phyloP scores from a whole-genome alignment of 2,329 filamentous ascomycete genomes.

The Apiospora marii region DNA sequence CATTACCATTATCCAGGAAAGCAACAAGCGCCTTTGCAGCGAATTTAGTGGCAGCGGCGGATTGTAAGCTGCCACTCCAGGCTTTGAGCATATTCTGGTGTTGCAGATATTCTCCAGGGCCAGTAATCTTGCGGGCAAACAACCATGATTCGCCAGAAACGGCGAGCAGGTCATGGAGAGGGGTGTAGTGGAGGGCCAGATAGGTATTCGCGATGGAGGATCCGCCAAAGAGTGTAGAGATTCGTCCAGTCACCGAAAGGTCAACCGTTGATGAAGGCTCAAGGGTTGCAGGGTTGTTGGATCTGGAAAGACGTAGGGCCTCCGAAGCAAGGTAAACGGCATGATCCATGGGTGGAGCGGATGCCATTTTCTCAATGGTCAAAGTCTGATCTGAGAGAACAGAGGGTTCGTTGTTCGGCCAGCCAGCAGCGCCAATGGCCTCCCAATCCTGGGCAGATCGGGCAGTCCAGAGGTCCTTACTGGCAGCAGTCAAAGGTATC shows the following conservation, averaged over 20 bases:
- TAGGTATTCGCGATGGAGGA: constrained; percentile 60
- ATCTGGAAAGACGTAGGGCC: constrained; percentile 38
- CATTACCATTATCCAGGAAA: constrained; percentile 47
- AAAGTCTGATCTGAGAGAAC: constrained; percentile 43
- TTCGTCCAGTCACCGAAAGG: constrained; percentile 37
- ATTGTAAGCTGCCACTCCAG: constrained; percentile 45
- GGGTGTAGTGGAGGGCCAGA: constrained; percentile 64
- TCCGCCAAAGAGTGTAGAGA: constrained; percentile 52
- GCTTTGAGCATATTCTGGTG: constrained; percentile 55
- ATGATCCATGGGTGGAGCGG: constrained; percentile 38
- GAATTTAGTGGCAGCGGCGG: constrained; percentile 54
- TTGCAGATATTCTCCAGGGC: constrained; percentile 52
- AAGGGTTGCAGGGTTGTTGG: constrained; percentile 31
- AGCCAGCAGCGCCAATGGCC: constrained; percentile 38
- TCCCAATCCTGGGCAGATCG: constrained; percentile 56
- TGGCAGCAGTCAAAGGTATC: constrained; percentile 57
- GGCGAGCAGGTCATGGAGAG: constrained; percentile 64
- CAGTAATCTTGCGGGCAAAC: constrained; percentile 61
- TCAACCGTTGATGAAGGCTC: constrained; percentile 34
- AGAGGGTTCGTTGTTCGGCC: constrained; percentile 38
- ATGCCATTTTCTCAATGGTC: constrained; percentile 46
- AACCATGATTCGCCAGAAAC: constrained; percentile 67
- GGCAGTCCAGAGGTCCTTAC: constrained; percentile 58
- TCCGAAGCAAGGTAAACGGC: constrained; percentile 41
- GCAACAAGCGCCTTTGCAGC: constrained; percentile 60